A percentile compares a stretch with the other conserved stretches of the same genome.
phyloP scores from a whole-genome alignment of 805 yeast species.

The Kregervanrija delftensis region DNA sequence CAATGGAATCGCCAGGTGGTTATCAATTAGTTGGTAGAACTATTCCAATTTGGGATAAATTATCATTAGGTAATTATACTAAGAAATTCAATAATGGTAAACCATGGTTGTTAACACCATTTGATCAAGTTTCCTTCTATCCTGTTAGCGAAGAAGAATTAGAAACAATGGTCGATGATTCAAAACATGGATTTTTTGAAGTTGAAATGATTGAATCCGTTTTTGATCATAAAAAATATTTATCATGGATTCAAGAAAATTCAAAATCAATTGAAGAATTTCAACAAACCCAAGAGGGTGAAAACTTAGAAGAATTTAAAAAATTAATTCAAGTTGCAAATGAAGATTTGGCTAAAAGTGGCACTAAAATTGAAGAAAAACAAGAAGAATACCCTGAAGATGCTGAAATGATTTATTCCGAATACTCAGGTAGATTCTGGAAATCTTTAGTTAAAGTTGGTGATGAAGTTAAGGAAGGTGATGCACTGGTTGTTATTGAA shows the following conservation, averaged over 20 bases:
- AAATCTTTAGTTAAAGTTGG: slow-evolving; percentile 79
- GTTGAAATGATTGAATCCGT: slow-evolving; percentile 70
- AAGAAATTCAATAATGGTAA: slow-evolving; percentile 35
- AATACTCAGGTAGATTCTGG: slow-evolving; percentile 97
- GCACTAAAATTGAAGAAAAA: slow-evolving; percentile 36
- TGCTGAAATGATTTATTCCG: slow-evolving; percentile 84
- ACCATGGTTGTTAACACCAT: slow-evolving; percentile 90
- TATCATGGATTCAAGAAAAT: slow-evolving; percentile 72
- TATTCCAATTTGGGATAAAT: slow-evolving; percentile 95
- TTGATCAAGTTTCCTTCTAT: slow-evolving; percentile 91
- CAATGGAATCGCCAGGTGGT: slow-evolving; percentile 98
- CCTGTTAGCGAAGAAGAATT: slow-evolving; percentile 85
- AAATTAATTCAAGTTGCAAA: slow-evolving; percentile 75
- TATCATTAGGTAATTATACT: slow-evolving; percentile 64
- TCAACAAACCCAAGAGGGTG: slow-evolving; percentile 65
- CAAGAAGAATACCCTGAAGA: slow-evolving; percentile 62
- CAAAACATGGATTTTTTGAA: slow-evolving; percentile 71
- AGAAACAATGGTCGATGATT: slow-evolving; percentile 63
- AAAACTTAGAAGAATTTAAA: slow-evolving; percentile 80
- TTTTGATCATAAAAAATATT: slow-evolving; percentile 76
- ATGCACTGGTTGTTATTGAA: slow-evolving; percentile 82
- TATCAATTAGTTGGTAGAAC: slow-evolving; percentile 96
- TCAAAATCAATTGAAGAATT: slow-evolving; percentile 64
- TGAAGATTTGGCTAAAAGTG: slow-evolving; percentile 56
- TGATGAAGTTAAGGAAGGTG: slow-evolving; percentile 64